Evolutionary conservation across 257 asterid genomes (phyloP).

Genomic region (Cinchona pubescens): DNA sequence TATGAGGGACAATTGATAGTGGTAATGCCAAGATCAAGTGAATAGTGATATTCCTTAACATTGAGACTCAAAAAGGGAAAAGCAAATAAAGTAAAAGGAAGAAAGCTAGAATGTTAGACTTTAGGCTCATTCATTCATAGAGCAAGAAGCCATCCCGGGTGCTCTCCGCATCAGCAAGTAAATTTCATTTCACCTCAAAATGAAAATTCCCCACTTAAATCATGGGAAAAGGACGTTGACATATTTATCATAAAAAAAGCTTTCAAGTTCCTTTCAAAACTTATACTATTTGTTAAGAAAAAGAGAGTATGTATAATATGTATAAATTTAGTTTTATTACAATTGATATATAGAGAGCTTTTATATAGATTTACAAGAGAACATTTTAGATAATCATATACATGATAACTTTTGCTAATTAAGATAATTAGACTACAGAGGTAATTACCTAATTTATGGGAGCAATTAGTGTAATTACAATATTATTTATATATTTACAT

Average conservation of each 20-base stretch:
- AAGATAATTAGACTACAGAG: too few relatives aligned
- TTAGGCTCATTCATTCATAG: background rate
- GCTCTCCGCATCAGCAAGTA: slow-evolving; percentile 11
- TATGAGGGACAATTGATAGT: too few relatives aligned
- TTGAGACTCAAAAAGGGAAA: background rate
- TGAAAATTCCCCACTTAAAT: background rate
- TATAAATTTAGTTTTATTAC: too few relatives aligned
- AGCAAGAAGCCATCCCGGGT: background rate
- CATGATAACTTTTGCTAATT: too few relatives aligned
- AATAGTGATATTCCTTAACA: slow-evolving; percentile 6
- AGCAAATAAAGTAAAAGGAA: slow-evolving; percentile 3
- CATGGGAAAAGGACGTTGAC: background rate
- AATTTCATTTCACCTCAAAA: background rate
- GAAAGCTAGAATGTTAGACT: background rate
- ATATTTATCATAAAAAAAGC: background rate
- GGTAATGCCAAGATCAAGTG: background rate
- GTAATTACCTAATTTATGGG: too few relatives aligned
- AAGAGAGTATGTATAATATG: too few relatives aligned
- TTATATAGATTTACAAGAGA: too few relatives aligned
- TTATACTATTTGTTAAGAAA: too few relatives aligned
- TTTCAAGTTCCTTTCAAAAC: background rate
- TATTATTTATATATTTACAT: too few relatives aligned
- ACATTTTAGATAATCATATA: too few relatives aligned
- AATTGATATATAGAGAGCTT: too few relatives aligned
- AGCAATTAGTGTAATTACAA: too few relatives aligned